Evolutionary conservation across 169 alveolate species (phyloP).

Genomic region (Eimeria praecox): DNA sequence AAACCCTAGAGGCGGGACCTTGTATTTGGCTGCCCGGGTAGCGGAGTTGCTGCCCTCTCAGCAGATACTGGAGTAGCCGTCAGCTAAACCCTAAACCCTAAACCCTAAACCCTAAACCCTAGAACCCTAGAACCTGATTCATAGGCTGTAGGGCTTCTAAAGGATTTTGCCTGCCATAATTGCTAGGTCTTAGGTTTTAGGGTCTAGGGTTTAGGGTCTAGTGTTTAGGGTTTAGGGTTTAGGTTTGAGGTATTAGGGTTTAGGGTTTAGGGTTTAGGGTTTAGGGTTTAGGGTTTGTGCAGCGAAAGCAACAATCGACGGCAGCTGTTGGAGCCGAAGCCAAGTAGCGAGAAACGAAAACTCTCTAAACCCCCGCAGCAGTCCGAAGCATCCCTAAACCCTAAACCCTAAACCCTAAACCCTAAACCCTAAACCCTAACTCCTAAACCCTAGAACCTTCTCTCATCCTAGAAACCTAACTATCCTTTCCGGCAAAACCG

Average conservation of each 20-base stretch:
- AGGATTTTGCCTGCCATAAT: not conserved
- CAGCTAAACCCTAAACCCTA: constrained; percentile 34
- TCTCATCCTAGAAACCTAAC: not conserved
- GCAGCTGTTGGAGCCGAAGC: not conserved
- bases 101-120: constrained; percentile 47
- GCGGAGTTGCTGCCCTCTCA: too few species aligned
- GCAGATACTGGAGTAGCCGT: too few species aligned
- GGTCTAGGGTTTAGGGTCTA: constrained; percentile 16
- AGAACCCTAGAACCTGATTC: not conserved
- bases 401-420: constrained; percentile 39
- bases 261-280: constrained; percentile 55
- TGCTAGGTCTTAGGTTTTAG: not conserved
- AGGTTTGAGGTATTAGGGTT: not conserved
- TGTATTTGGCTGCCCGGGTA: too few species aligned
- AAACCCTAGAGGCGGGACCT: not conserved
- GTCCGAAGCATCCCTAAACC: not conserved
- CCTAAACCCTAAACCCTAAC: constrained; percentile 19
- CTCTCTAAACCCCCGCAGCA: not conserved
- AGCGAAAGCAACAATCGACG: not conserved
- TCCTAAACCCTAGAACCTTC: constrained; percentile 9
- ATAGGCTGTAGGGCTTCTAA: not conserved
- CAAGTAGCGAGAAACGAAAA: not conserved
- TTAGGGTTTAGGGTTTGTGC: constrained; percentile 10
- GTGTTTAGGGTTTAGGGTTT: constrained; percentile 14
- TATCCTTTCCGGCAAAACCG: not conserved